These are phyloP conservation scores for Larix sibirica DNA, from an alignment of 83 land plant genomes.

Conservation along the genomic window DNA sequence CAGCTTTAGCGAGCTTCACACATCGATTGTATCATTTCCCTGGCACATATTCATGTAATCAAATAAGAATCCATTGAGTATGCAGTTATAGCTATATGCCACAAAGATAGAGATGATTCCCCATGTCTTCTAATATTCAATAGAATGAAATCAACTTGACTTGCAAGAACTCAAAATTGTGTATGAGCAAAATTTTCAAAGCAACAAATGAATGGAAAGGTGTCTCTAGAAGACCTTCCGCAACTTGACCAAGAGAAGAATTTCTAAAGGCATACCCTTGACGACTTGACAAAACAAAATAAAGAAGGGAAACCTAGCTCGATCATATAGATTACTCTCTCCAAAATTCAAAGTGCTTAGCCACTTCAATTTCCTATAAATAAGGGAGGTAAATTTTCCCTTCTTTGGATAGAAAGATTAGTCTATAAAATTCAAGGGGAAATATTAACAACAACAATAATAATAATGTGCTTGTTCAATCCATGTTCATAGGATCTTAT, in stretches of 20 bases:
- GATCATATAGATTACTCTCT: too few species aligned
- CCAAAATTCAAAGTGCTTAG: background rate
- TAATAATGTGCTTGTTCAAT: too few species aligned
- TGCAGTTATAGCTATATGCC: slow-evolving; percentile 86
- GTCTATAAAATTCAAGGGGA: too few species aligned
- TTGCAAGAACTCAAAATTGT: background rate
- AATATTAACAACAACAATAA: too few species aligned
- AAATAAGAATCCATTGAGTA: slow-evolving; percentile 69
- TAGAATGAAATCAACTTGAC: background rate
- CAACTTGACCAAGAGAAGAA: background rate
- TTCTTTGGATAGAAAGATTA: too few species aligned
- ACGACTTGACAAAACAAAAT: too few species aligned
- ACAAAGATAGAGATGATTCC: slow-evolving; percentile 52
- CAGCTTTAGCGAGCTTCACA: slow-evolving; percentile 51
- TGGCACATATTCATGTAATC: slow-evolving; percentile 83
- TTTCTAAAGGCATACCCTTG: too few species aligned
- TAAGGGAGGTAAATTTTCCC: too few species aligned
- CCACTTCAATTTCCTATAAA: background rate
- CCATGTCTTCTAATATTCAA: slow-evolving; percentile 71
- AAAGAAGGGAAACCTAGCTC: too few species aligned
- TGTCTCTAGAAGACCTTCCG: background rate
- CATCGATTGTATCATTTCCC: slow-evolving; percentile 76
- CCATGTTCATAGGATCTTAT: too few species aligned
- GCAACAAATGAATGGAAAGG: background rate
- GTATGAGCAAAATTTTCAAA: background rate